Evolutionary conservation across 257 asterid species (phyloP), one percentile per base, ranked within the genome.

Genomic region (Plantago elongata): DNA sequence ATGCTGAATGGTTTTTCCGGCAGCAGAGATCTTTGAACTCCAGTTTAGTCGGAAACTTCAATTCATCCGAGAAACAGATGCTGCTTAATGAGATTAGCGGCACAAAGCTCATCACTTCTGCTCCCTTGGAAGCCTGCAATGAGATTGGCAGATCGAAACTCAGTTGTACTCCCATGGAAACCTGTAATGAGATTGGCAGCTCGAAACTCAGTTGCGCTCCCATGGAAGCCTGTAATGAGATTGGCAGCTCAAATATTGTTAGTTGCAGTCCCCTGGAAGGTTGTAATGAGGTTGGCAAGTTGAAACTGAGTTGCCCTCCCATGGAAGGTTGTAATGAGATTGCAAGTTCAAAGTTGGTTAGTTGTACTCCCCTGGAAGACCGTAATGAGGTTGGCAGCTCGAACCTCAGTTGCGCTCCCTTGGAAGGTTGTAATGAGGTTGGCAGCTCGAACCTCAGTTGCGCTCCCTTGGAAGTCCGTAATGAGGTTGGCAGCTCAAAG

Each of bases 1-100:
- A 72, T 16, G 72, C 70, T 7, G 83, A 77, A 51, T 69, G 51
- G 64, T 57, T 60, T 50, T 58, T 63, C 66, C 73, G 62, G 75
- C 82, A 73, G 55, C 81, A 65, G 57, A 76, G 55, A 40, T 18
- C 61, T 7, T 44, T 72, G 16, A 65, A 57, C 52, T 47, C 71
- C 3, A 69, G 70, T 47, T 72, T 58, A 60, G 61, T 60, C 10
- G 84, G 70, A 58, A 66, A 45, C 29, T 68, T 66, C 7, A 34
- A 4, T 7, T 34, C 40, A 49, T 27, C 57, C 1, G 74, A 77
- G 57, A 74, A 70, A 54, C 79, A 67, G 54, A 22, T 50, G 42
- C 57, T 17, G 57, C 78, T 62, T 60, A 81, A 73, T 38, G 77
- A 69, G 54, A 58, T 67, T 13, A 75, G 65, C n/a, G 40, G 70